Conservation (phyloP, 108 stramenopile species). For the Pseudonitzschia multistriata region DNA sequence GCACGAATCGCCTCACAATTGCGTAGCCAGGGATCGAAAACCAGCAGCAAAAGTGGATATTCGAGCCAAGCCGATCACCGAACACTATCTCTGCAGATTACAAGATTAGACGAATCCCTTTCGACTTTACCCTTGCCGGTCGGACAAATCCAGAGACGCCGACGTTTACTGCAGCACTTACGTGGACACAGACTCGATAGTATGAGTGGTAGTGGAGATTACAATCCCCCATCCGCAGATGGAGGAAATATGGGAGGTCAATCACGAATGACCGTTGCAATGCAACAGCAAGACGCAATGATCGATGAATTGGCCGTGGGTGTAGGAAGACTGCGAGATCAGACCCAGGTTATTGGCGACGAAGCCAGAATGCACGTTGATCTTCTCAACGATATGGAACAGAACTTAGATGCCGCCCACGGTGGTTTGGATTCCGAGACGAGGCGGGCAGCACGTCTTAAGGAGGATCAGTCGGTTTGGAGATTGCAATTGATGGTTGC, state of each 20-base stretch:
- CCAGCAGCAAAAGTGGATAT: no score
- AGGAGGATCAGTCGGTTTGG: conserved; percentile 82
- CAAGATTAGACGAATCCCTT: conserved; percentile 36
- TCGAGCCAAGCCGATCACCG: conserved; percentile 12
- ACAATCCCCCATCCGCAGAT: conserved; percentile 2
- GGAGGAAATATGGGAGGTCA: neutral
- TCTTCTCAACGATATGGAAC: conserved; percentile 87
- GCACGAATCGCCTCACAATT: conserved; percentile 78
- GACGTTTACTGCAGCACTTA: conserved; percentile 49
- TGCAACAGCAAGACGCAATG: conserved; percentile 88
- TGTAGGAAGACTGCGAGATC: conserved; percentile 79
- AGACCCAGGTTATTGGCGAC: conserved; percentile 81
- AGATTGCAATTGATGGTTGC: conserved; percentile 80
- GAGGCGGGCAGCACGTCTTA: conserved; percentile 65
- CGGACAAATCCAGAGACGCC: conserved; percentile 49
- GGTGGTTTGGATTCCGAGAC: conserved; percentile 81
- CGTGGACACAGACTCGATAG: conserved; percentile 10
- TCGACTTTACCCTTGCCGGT: conserved; percentile 34
- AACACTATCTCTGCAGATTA: conserved; percentile 22
- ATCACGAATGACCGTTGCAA: conserved; percentile 49
- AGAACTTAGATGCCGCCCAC: conserved; percentile 80
- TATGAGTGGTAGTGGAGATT: conserved; percentile 9
- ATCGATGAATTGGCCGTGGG: conserved; percentile 88
- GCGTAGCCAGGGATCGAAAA: conserved; percentile 37
- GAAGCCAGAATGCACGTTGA: conserved; percentile 83